Conservation (phyloP, 2,329 filamentous ascomycete species). For the Fusarium transvaalense region DNA sequence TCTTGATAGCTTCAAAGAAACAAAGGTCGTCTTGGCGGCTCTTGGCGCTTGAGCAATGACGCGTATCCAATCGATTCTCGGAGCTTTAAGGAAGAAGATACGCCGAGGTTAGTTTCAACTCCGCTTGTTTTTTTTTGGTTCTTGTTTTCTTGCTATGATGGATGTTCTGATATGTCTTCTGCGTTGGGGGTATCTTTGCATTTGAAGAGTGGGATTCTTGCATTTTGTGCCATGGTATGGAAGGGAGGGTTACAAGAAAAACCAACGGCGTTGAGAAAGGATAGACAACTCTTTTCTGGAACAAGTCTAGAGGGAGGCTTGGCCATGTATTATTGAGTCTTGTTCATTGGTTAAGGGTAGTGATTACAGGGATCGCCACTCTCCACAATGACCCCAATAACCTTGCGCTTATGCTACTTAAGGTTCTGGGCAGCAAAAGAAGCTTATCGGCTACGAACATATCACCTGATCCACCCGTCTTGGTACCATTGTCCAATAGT, state of each 20-base stretch:
- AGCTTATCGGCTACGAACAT: constrained; percentile 44
- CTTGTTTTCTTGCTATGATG: neutral
- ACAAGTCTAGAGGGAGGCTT: constrained; percentile 35
- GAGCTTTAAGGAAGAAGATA: constrained; percentile 10
- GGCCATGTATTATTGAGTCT: constrained; percentile 11
- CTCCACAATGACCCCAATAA: constrained; percentile 20
- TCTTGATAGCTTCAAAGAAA: constrained; percentile 33
- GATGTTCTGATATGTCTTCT: constrained; percentile 23
- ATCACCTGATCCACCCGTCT: constrained; percentile 15
- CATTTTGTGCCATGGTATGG: constrained; percentile 5
- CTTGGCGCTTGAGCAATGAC: constrained; percentile 43
- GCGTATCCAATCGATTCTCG: constrained; percentile 31
- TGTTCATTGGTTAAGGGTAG: constrained; percentile 18
- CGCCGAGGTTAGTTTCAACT: constrained; percentile 14
- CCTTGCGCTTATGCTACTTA: constrained; percentile 43
- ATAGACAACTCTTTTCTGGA: constrained; percentile 24
- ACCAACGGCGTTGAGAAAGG: constrained; percentile 3
- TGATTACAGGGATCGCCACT: constrained; percentile 10
- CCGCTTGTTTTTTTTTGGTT: constrained; percentile 4
- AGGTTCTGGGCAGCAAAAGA: constrained; percentile 42
- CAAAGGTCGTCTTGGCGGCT: constrained; percentile 31
- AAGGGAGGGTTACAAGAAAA: constrained; percentile 3
- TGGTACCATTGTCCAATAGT: constrained; percentile 29
- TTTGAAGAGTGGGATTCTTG: constrained; percentile 17
- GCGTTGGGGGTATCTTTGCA: constrained; percentile 3